Evolutionary conservation across 2,329 filamentous ascomycete genomes (phyloP).

Genomic region (Magnaporthiopsis incrustans): DNA sequence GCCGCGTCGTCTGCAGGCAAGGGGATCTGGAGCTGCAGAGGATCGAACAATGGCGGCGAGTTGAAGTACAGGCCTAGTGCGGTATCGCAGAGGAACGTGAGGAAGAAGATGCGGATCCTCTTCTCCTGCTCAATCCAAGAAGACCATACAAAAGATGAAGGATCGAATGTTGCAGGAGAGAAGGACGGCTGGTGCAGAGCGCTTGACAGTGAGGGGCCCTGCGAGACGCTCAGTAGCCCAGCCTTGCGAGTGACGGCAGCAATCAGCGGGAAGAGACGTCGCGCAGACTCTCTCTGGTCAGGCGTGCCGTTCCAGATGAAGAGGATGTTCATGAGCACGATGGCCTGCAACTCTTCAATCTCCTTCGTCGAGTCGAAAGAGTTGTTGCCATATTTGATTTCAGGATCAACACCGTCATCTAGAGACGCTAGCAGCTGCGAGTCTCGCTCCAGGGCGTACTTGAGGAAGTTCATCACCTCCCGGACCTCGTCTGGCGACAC

Average conservation of each 20-base stretch:
- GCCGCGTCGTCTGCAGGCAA: conserved; percentile 65
- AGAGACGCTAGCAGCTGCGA: conserved; percentile 40
- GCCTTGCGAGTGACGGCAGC: conserved; percentile 49
- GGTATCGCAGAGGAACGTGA: conserved; percentile 56
- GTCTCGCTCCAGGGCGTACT: conserved; percentile 49
- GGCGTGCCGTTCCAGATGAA: conserved; percentile 65
- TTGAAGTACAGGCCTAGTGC: conserved; percentile 68
- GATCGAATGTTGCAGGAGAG: conserved; percentile 34
- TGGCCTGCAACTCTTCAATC: conserved; percentile 60
- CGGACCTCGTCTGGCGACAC: conserved; percentile 53
- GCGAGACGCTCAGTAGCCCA: conserved; percentile 46
- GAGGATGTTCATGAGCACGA: conserved; percentile 53
- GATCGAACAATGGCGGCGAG: conserved; percentile 51
- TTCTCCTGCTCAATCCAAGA: conserved; percentile 66
- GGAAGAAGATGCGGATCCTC: conserved; percentile 56
- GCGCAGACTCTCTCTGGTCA: conserved; percentile 54
- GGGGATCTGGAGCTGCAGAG: conserved; percentile 57
- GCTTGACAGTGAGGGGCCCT: conserved; percentile 42
- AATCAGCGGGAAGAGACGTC: conserved; percentile 49
- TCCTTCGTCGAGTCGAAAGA: conserved; percentile 29
- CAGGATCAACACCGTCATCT: conserved; percentile 16
- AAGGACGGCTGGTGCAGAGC: conserved; percentile 51
- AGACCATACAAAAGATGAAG: conserved; percentile 54
- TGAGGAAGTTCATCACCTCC: conserved; percentile 58
- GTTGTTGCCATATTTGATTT: conserved; percentile 29